Percentiles rank a stretch among this genome's conserved stretches.
Evolutionary conservation across 148 eudicot genomes (phyloP).

Genomic region (Nepenthes mirabilis): DNA sequence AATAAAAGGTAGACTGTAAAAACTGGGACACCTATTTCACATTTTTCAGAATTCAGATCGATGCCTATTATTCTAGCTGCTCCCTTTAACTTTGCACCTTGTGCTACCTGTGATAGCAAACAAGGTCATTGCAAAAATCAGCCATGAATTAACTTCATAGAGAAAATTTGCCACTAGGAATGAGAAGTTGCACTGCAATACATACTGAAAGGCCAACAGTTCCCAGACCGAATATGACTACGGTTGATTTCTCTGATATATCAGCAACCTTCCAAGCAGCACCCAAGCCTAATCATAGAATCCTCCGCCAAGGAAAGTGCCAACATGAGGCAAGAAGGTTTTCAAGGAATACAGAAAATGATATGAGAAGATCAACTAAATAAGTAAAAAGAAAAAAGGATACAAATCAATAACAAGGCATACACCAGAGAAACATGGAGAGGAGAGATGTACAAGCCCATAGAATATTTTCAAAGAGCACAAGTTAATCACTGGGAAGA

Average conservation of each 20-base stretch:
- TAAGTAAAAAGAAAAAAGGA: too few species aligned
- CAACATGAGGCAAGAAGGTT: neutral
- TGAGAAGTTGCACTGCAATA: slow-evolving; percentile 5
- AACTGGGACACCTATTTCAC: slow-evolving; percentile 34
- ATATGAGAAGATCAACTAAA: neutral
- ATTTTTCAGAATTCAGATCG: slow-evolving; percentile 58
- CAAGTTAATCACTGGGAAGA: too few species aligned
- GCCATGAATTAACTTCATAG: neutral
- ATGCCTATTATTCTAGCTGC: slow-evolving; percentile 84
- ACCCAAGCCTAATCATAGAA: slow-evolving; percentile 54
- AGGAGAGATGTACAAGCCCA: too few species aligned
- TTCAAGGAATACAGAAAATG: neutral
- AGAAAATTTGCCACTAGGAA: neutral
- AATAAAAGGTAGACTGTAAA: neutral
- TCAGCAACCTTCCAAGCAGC: slow-evolving; percentile 98
- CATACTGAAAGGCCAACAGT: slow-evolving; percentile 97
- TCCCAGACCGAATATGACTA: slow-evolving; percentile 89
- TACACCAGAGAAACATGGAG: too few species aligned
- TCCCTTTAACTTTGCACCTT: slow-evolving; percentile 55
- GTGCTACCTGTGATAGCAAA: slow-evolving; percentile 31
- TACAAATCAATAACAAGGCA: too few species aligned
- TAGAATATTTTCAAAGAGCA: too few species aligned
- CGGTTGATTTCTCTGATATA: slow-evolving; percentile 54
- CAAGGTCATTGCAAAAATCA: neutral
- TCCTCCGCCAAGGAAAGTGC: neutral